Percentiles rank a stretch among this genome's conserved stretches.
These are phyloP conservation scores for Cryptococcus neoformans DNA, from an alignment of 1,284 basidiomycete species.

Conservation along the genomic window DNA sequence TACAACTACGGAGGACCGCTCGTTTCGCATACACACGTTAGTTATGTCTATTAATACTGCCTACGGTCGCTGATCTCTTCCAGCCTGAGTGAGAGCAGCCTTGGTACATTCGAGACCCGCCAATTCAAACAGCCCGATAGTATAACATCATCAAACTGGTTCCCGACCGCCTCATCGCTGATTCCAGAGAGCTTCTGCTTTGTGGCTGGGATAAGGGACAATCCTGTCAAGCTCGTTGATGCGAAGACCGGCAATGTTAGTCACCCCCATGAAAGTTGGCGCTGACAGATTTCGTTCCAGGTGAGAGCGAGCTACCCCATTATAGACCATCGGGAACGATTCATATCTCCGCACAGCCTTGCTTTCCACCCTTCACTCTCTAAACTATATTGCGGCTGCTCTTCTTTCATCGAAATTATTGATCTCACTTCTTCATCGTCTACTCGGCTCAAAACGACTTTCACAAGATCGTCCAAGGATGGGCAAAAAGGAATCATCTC, in stretches of 20 bases:
- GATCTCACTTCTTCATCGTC: slow-evolving; percentile 57
- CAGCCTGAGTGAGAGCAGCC: background rate
- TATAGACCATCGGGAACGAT: slow-evolving; percentile 82
- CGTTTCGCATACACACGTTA: slow-evolving; percentile 33
- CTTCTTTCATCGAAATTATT: slow-evolving; percentile 85
- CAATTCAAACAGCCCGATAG: slow-evolving; percentile 60
- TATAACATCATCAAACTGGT: slow-evolving; percentile 75
- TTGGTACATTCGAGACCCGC: slow-evolving; percentile 4
- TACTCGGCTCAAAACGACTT: slow-evolving; percentile 67
- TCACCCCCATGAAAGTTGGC: slow-evolving; percentile 1
- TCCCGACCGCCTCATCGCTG: slow-evolving; percentile 62
- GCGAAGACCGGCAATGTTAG: slow-evolving; percentile 70
- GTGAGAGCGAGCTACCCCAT: slow-evolving; percentile 86
- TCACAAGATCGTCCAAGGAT: slow-evolving; percentile 71
- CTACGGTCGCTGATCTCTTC: too few relatives aligned
- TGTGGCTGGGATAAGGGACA: slow-evolving; percentile 71
- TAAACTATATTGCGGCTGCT: slow-evolving; percentile 81
- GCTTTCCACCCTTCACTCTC: slow-evolving; percentile 67
- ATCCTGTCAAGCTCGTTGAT: slow-evolving; percentile 76
- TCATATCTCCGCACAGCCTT: slow-evolving; percentile 77
- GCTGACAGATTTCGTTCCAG: slow-evolving; percentile 49
- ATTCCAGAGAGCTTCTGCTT: slow-evolving; percentile 72
- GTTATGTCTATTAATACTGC: background rate
- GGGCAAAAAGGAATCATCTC: slow-evolving; percentile 88
- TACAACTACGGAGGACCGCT: slow-evolving; percentile 42